Evolutionary conservation across 2,329 filamentous ascomycete genomes (phyloP).

Genomic region (Clarireedia homoeocarpa): DNA sequence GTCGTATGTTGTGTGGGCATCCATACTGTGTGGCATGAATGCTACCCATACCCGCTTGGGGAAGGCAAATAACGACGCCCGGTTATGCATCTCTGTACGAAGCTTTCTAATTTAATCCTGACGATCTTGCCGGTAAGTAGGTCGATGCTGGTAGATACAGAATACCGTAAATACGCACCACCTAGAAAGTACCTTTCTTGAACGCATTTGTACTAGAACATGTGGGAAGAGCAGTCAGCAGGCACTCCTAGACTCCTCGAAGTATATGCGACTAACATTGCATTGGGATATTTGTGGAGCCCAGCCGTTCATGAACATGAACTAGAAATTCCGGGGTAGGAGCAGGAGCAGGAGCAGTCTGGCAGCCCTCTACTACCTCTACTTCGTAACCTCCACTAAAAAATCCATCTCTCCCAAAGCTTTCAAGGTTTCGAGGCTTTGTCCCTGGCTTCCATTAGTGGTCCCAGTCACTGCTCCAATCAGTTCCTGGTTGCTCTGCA

Average conservation of each 20-base stretch:
- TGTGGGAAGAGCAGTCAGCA: constrained; percentile 3
- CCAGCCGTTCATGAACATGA: neutral
- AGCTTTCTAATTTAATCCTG: neutral
- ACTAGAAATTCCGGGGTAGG: neutral
- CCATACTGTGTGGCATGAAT: neutral
- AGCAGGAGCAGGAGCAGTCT: no score
- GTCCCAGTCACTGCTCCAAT: no score
- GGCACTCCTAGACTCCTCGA: neutral
- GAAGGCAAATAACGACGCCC: neutral
- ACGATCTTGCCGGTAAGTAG: neutral
- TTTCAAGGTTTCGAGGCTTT: no score
- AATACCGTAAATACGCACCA: neutral
- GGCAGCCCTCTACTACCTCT: no score
- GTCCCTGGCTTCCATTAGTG: no score
- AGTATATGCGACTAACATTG: neutral
- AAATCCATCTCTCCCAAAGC: no score
- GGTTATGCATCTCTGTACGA: neutral
- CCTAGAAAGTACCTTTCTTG: neutral
- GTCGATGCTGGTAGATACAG: neutral
- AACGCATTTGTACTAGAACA: neutral
- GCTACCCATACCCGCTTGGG: neutral
- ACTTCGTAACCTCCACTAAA: no score
- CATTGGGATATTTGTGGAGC: neutral
- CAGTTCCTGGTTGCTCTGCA: no score
- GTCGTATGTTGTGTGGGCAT: neutral